Evolutionary conservation across 2,329 filamentous ascomycete species (phyloP).

Genomic region (Ophiostoma angusticollis): DNA sequence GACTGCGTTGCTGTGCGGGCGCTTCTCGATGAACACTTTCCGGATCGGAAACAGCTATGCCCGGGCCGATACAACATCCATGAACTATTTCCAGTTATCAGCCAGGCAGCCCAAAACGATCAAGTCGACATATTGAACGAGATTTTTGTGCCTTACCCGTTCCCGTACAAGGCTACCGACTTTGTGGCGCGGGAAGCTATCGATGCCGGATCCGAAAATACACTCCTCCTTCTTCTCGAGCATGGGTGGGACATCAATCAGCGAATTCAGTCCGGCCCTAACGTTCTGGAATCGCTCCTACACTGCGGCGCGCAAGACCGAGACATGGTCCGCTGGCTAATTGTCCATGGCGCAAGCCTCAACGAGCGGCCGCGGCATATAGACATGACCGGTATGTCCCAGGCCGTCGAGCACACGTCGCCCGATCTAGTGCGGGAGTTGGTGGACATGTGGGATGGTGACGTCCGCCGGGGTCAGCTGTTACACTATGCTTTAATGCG

Average conservation of each 20-base stretch:
- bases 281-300: background rate
- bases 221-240: conserved; percentile 3
- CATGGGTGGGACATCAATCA: conserved; percentile 5
- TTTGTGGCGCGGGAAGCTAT: conserved; percentile 4
- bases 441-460: background rate
- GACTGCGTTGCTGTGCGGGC: conserved; percentile 1
- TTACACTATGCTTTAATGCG: conserved; percentile 1
- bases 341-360: conserved; percentile 3
- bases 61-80: background rate
- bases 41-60: background rate
- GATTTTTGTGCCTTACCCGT: background rate
- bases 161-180: background rate
- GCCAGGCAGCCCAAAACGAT: background rate
- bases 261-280: background rate
- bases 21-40: conserved; percentile 2
- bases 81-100: background rate
- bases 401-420: conserved; percentile 1
- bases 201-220: conserved; percentile 1
- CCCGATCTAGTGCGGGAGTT: conserved; percentile 3
- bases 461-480: conserved; percentile 3
- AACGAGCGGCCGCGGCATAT: background rate
- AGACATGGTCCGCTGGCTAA: conserved; percentile 1
- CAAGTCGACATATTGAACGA: background rate
- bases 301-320: background rate
- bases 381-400: conserved; percentile 3